A percentile compares a stretch with the other conserved stretches of the same genome.
phyloP scores from a whole-genome alignment of 352 stramenopile genomes.

The Thraustochytrium sp. region DNA sequence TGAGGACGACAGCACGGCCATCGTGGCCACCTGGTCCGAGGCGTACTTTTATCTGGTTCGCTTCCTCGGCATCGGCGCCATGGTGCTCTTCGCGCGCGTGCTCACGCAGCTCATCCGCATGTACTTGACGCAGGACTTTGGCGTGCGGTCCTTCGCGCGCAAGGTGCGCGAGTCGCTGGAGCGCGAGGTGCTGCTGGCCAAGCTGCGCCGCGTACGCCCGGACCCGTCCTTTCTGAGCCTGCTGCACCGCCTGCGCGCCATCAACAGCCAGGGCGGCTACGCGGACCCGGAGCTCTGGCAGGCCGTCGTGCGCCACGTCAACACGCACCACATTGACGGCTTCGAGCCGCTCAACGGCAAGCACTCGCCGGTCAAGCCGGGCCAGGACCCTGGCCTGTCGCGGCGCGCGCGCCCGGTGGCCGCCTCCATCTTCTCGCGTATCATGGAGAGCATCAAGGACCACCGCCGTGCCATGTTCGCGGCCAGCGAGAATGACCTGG shows the following conservation, averaged over 20 bases:
- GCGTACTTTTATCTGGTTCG: constrained; percentile 16
- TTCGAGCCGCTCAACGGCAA: neutral
- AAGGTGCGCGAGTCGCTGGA: neutral
- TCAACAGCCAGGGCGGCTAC: neutral
- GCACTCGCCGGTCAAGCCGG: neutral
- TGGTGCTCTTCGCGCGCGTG: constrained; percentile 14
- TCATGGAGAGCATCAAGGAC: neutral
- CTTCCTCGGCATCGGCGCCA: neutral
- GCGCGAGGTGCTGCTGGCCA: neutral
- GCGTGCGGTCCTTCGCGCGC: neutral
- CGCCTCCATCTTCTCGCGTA: neutral
- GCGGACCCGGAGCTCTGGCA: constrained; percentile 4
- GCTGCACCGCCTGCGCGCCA: neutral
- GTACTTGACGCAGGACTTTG: constrained; percentile 12
- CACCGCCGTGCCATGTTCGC: neutral
- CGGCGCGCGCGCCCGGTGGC: neutral
- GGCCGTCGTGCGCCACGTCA: neutral
- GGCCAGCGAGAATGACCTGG: neutral
- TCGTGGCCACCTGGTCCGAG: neutral
- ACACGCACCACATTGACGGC: constrained; percentile 22
- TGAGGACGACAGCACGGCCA: neutral
- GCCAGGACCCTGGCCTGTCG: neutral
- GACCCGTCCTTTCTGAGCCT: neutral
- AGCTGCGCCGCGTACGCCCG: neutral
- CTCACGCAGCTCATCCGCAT: neutral